These are phyloP conservation scores for Trichoderma sp. DNA, from an alignment of 2,329 filamentous ascomycete species.

Conservation along the genomic window DNA sequence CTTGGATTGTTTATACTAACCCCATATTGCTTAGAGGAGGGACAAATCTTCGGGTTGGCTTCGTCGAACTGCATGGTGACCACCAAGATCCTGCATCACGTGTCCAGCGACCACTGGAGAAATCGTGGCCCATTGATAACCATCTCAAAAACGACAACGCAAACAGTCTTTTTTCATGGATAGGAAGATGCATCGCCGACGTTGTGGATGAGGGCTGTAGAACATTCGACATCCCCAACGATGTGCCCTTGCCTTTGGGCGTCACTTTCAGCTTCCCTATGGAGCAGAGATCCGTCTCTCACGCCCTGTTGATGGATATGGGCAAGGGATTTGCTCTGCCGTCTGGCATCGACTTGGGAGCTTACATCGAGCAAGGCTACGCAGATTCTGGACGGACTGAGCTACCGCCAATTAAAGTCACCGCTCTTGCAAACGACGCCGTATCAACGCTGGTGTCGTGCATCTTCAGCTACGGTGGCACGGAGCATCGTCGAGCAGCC, in stretches of 20 bases:
- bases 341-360: slow-evolving; percentile 58
- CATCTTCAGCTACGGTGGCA: slow-evolving; percentile 65
- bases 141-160: slow-evolving; percentile 71
- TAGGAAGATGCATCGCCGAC: slow-evolving; percentile 71
- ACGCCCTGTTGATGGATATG: slow-evolving; percentile 65
- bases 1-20: background rate
- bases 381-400: slow-evolving; percentile 42
- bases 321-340: slow-evolving; percentile 67
- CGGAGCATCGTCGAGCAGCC: slow-evolving; percentile 60
- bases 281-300: slow-evolving; percentile 59
- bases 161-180: slow-evolving; percentile 76
- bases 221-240: slow-evolving; percentile 39
- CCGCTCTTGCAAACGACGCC: slow-evolving; percentile 77
- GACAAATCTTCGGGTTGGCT: slow-evolving; percentile 66
- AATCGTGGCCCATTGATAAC: slow-evolving; percentile 70
- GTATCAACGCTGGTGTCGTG: slow-evolving; percentile 77
- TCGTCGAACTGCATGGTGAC: slow-evolving; percentile 56
- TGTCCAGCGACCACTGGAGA: slow-evolving; percentile 61
- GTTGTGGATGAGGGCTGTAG: slow-evolving; percentile 61
- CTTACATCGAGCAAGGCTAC: slow-evolving; percentile 59
- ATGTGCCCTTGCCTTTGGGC: slow-evolving; percentile 57
- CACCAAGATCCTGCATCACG: slow-evolving; percentile 35
- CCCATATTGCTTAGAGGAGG: slow-evolving; percentile 52
- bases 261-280: slow-evolving; percentile 72
- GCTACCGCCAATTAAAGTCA: slow-evolving; percentile 66